phyloP scores from a whole-genome alignment of 768 basidiomycete genomes.

The Baorangia bicolor region DNA sequence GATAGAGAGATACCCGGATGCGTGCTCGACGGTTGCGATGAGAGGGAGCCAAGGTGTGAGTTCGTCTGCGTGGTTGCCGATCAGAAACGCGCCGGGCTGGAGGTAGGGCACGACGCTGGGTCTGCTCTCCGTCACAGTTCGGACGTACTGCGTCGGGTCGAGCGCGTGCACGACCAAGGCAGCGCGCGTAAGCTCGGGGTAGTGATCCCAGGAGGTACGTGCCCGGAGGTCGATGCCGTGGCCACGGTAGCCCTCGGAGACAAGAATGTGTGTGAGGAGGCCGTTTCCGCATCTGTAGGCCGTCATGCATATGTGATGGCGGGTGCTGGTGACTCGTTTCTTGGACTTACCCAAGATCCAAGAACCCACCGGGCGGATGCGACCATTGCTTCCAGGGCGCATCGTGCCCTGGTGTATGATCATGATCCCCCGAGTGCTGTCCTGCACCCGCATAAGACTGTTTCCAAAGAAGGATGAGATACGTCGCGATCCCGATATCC shows the following conservation, averaged over 20 bases:
- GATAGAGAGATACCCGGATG: constrained; percentile 75
- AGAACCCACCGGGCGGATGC: constrained; percentile 78
- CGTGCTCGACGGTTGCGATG: constrained; percentile 58
- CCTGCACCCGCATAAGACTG: constrained; percentile 46
- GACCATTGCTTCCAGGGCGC: constrained; percentile 72
- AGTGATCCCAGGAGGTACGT: constrained; percentile 81
- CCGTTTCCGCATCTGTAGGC: constrained; percentile 83
- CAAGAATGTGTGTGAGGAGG: constrained; percentile 83
- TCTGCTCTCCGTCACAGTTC: not conserved
- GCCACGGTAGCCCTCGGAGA: constrained; percentile 80
- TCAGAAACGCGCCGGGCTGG: constrained; percentile 62
- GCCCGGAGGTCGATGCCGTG: constrained; percentile 84
- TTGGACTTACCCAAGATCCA: constrained; percentile 75
- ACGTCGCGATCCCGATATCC: constrained; percentile 96
- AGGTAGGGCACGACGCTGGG: constrained; percentile 29
- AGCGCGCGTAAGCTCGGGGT: constrained; percentile 60
- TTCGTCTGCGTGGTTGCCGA: constrained; percentile 97
- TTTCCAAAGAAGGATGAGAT: constrained; percentile 90
- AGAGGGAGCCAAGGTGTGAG: constrained; percentile 94
- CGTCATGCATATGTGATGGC: not conserved
- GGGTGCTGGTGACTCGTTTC: not conserved
- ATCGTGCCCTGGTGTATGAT: not conserved
- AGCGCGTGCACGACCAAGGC: constrained; percentile 68
- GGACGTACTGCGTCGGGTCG: constrained; percentile 46
- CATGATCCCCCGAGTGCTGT: not conserved